Evolutionary conservation across 805 yeast species (phyloP).

Genomic region (Wickerhamiella galacta): DNA sequence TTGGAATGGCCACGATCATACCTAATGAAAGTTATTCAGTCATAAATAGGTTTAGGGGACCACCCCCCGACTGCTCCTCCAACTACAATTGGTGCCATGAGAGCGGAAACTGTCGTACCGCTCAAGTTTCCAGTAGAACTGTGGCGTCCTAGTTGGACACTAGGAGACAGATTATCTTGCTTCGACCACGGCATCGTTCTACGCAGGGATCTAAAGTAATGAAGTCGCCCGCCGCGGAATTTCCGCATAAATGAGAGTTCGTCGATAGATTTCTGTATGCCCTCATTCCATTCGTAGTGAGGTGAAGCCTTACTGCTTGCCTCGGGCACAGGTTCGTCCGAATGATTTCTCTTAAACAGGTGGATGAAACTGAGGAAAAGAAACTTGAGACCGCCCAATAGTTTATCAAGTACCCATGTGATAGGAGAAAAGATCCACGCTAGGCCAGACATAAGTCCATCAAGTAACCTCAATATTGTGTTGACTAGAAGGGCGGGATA

Average conservation of each 20-base stretch:
- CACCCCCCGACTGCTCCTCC: slow-evolving; percentile 42
- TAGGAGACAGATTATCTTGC: not conserved
- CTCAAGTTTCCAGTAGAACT: not conserved
- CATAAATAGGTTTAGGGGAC: slow-evolving; percentile 7
- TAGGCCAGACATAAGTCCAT: slow-evolving; percentile 13
- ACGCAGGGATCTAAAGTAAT: slow-evolving; percentile 16
- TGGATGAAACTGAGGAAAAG: slow-evolving; percentile 5
- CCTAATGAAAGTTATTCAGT: too few relatives aligned
- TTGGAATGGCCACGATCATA: too few relatives aligned
- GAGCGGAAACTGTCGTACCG: slow-evolving; percentile 8
- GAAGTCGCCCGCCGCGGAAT: slow-evolving; percentile 27
- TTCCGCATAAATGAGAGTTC: slow-evolving; percentile 22
- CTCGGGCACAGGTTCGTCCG: slow-evolving; percentile 5
- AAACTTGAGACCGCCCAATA: slow-evolving; percentile 5
- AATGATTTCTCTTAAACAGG: slow-evolving; percentile 10
- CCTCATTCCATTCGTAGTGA: slow-evolving; percentile 25
- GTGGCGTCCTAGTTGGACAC: not conserved
- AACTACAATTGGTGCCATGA: slow-evolving; percentile 37
- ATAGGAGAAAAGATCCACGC: slow-evolving; percentile 14
- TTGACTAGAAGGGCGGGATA: slow-evolving; percentile 48
- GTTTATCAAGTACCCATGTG: slow-evolving; percentile 8
- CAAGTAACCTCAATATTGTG: slow-evolving; percentile 14
- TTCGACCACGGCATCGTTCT: slow-evolving; percentile 1
- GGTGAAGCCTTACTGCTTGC: not conserved
- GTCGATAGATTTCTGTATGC: slow-evolving; percentile 24